Evolutionary conservation across 169 alveolate genomes (phyloP).

Genomic region (Cystoisospora suis): DNA sequence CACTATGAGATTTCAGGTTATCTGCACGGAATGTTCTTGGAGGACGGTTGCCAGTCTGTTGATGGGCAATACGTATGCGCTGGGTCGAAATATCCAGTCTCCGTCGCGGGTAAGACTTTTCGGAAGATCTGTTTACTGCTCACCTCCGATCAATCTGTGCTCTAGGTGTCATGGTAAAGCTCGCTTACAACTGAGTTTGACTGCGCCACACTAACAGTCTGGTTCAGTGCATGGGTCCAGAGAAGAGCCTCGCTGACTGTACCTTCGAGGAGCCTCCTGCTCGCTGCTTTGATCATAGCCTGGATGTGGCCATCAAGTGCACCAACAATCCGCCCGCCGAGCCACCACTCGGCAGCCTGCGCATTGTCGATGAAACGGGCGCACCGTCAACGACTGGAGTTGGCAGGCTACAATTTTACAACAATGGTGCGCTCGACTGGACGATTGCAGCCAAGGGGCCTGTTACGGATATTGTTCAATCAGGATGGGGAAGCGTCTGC

Average conservation of each 20-base stretch:
- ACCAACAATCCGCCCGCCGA: slow-evolving; percentile 73
- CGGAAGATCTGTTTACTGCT: neutral
- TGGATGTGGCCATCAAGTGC: slow-evolving; percentile 84
- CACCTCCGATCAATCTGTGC: neutral
- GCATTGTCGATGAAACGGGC: slow-evolving; percentile 77
- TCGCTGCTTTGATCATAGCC: slow-evolving; percentile 76
- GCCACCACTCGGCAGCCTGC: slow-evolving; percentile 77
- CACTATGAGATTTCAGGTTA: slow-evolving; percentile 72
- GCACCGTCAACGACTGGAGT: slow-evolving; percentile 74
- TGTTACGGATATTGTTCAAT: neutral
- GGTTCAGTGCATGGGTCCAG: slow-evolving; percentile 79
- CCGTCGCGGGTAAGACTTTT: slow-evolving; percentile 74
- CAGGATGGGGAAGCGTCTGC: slow-evolving; percentile 84
- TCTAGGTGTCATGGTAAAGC: slow-evolving; percentile 54
- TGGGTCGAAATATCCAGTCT: slow-evolving; percentile 78
- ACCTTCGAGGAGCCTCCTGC: slow-evolving; percentile 81
- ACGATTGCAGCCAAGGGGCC: neutral
- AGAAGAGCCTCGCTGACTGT: slow-evolving; percentile 75
- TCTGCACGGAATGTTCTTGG: slow-evolving; percentile 77
- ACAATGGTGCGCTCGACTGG: slow-evolving; percentile 21
- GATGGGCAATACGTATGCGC: slow-evolving; percentile 86
- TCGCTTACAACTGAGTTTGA: neutral
- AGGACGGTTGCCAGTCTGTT: slow-evolving; percentile 77
- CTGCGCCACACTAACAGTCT: neutral
- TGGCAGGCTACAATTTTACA: slow-evolving; percentile 74